These are phyloP conservation scores for Fusarium goolgardi DNA, from an alignment of 2,329 filamentous ascomycete species.

Conservation along the genomic window DNA sequence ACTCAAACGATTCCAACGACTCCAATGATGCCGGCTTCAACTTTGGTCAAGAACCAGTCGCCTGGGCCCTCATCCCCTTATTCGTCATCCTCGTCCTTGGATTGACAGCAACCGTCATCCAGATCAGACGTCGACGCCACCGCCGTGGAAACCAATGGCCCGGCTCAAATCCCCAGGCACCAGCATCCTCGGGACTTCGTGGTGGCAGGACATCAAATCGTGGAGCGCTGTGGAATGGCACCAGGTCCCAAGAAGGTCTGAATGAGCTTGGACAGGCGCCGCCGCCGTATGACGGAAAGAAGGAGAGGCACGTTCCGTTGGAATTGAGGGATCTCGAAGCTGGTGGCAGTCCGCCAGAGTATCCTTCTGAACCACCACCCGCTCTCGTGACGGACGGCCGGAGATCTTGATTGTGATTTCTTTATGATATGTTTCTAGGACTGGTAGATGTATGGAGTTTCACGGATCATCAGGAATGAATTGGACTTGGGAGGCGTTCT, in stretches of 20 bases:
- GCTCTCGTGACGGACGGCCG: constrained; percentile 39
- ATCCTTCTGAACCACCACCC: constrained; percentile 45
- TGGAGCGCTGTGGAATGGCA: constrained; percentile 45
- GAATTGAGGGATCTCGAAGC: constrained; percentile 48
- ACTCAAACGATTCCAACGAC: constrained; percentile 18
- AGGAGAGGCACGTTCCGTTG: constrained; percentile 37
- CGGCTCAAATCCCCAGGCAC: constrained; percentile 16
- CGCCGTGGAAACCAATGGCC: constrained; percentile 34
- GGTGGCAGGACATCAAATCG: constrained; percentile 23
- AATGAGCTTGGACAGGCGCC: constrained; percentile 74
- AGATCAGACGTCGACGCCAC: constrained; percentile 56
- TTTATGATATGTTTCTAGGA: not conserved
- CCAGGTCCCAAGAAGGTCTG: constrained; percentile 63
- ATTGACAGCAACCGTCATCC: constrained; percentile 55
- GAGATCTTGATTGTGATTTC: constrained; percentile 17
- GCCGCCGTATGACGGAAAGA: constrained; percentile 66
- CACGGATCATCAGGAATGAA: not conserved
- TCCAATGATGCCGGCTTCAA: constrained; percentile 21
- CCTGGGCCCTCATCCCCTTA: constrained; percentile 66
- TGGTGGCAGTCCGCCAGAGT: constrained; percentile 47
- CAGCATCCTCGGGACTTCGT: constrained; percentile 42
- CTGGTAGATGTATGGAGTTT: constrained; percentile 7
- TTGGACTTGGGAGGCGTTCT: not conserved
- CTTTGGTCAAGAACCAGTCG: constrained; percentile 63
- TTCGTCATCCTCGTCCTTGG: constrained; percentile 57